Evolutionary conservation across 1,139 yeast species (phyloP).

Genomic region (Wickerhamomyces sp.): DNA sequence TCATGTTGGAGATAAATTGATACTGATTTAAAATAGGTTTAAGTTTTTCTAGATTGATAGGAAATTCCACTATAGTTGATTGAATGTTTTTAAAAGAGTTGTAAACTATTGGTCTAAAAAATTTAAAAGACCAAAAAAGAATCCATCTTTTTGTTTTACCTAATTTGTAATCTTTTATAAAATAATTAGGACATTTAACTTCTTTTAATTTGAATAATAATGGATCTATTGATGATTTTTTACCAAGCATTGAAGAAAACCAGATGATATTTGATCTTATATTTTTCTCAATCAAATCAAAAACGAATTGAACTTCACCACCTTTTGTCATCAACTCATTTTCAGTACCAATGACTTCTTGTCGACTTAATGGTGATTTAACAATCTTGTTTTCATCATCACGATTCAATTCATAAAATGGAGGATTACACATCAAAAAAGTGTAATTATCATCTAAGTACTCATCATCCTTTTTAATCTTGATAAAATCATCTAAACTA

Average conservation of each 20-base stretch:
- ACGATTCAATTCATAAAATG: conserved; percentile 34
- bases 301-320: conserved; percentile 37
- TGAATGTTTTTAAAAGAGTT: conserved; percentile 5
- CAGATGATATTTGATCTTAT: conserved; percentile 22
- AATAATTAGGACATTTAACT: conserved; percentile 24
- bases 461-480: conserved; percentile 10
- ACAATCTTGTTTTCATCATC: conserved; percentile 21
- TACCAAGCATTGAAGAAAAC: conserved; percentile 38
- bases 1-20: conserved; percentile 1
- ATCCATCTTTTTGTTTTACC: conserved; percentile 37
- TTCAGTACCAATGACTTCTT: conserved; percentile 15
- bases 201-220: conserved; percentile 22
- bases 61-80: conserved; percentile 13
- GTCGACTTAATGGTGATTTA: conserved; percentile 17
- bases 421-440: conserved; percentile 44
- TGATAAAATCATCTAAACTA: conserved; percentile 7
- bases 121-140: conserved; percentile 34
- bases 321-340: conserved; percentile 36
- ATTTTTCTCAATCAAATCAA: conserved; percentile 31
- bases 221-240: conserved; percentile 26
- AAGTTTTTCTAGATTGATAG: conserved; percentile 9
- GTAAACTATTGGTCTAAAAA: conserved; percentile 12
- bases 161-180: conserved; percentile 28
- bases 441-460: conserved; percentile 7
- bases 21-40: neutral